phyloP scores from a whole-genome alignment of 371 early-diverging fungal genomes.

The Apophysomyces variabilis region DNA sequence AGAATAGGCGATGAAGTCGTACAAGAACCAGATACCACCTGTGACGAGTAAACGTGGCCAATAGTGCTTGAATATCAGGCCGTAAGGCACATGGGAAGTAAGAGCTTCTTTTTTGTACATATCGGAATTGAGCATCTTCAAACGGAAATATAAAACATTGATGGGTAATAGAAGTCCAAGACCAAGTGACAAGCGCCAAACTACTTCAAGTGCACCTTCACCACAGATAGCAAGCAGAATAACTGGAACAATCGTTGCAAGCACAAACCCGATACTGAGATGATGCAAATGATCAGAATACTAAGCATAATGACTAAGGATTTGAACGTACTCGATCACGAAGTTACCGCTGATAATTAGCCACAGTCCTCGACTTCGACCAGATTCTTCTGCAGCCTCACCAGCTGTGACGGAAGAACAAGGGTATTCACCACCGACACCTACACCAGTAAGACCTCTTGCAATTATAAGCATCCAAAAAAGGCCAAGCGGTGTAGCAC shows the following conservation, averaged over 20 bases:
- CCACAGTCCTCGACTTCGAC: slow-evolving; percentile 48
- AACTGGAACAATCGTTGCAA: slow-evolving; percentile 53
- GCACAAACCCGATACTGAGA: slow-evolving; percentile 43
- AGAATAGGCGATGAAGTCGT: slow-evolving; percentile 61
- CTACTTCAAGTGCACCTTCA: slow-evolving; percentile 38
- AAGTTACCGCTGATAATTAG: slow-evolving; percentile 47
- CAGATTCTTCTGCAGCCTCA: slow-evolving; percentile 51
- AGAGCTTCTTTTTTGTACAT: slow-evolving; percentile 55
- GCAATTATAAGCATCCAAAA: slow-evolving; percentile 45
- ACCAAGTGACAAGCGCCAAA: slow-evolving; percentile 57
- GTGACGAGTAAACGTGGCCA: slow-evolving; percentile 60
- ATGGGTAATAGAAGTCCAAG: slow-evolving; percentile 55
- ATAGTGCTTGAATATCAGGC: slow-evolving; percentile 56
- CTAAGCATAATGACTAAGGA: not conserved
- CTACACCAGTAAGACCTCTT: slow-evolving; percentile 51
- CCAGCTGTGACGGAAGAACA: slow-evolving; percentile 49
- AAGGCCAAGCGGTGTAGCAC: slow-evolving; percentile 26
- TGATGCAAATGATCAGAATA: not conserved
- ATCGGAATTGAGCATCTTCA: slow-evolving; percentile 59
- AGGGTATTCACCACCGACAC: slow-evolving; percentile 57
- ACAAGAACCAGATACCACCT: slow-evolving; percentile 66
- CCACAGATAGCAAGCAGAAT: slow-evolving; percentile 49
- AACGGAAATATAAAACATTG: slow-evolving; percentile 58
- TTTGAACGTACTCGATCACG: slow-evolving; percentile 34
- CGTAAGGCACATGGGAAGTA: slow-evolving; percentile 54